Base-by-base conservation (phyloP, 257 asterid genomes). In the Gentiana straminea region DNA sequence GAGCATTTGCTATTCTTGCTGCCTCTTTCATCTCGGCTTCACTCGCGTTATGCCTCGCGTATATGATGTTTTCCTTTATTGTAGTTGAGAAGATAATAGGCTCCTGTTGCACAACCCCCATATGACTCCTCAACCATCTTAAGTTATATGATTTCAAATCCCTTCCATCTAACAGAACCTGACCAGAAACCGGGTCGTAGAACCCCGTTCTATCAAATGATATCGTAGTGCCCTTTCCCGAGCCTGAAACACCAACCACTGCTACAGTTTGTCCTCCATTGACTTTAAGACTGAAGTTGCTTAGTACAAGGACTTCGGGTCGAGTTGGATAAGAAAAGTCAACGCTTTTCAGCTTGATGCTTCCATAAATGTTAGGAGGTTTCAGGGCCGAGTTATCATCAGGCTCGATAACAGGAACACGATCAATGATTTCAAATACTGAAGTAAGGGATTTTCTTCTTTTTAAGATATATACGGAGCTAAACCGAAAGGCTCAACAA, bases 1-100 rank as follows among this genome's bases (percentile, higher is more conserved):
- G 99, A 60, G 99, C 99, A 58, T 92, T 92, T 46, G 99, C 97
- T 60, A 92, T 92, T 75, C 99, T 81, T 7, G 99, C 99, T 33
- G 99, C 99, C 70, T 92, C 99, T 72, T 92, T 92, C 82, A 92
- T 84, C 89, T 92, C 99, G 3, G 95, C 97, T 82, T 92, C 99
- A 57, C 97, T 92, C 9, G 99, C 99, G 70, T 92, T 92, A 65
- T 92, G 99, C 83, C 99, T 80, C 24, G 99, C 97, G 4, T 92
- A 92, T 59, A 92, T 92, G 55, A 92, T 88, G 59, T 92, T 92
- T 59, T 92, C 99, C 77, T 94, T 74, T 51, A 92, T 77, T 48
- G 99, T 88, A 35, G 99, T 88, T 24, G 99, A 86, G 69, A 92
- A 92, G 68, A 92, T 89, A 74, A 92, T 88, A 10, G 99, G 99